phyloP scores from a whole-genome alignment of 345 rosid species.

The Acer saccharum region DNA sequence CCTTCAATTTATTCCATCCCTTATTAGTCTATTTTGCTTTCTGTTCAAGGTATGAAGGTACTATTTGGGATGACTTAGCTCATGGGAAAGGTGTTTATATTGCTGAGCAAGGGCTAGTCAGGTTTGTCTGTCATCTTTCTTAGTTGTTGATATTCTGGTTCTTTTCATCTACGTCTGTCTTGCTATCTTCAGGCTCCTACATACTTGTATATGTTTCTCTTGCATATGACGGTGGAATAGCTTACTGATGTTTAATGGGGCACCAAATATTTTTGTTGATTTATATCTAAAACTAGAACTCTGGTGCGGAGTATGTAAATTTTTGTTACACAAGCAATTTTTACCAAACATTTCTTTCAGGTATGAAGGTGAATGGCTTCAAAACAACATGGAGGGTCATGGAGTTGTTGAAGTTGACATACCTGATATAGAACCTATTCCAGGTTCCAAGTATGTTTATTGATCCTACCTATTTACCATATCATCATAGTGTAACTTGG shows the following conservation, averaged over 20 bases:
- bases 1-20: background rate
- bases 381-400: slow-evolving; percentile 83
- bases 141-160: background rate
- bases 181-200: background rate
- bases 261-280: background rate
- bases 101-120: slow-evolving; percentile 79
- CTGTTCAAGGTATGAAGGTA: slow-evolving; percentile 80
- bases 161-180: slow-evolving; percentile 17
- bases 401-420: slow-evolving; percentile 91
- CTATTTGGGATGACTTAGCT: slow-evolving; percentile 96
- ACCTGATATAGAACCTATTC: slow-evolving; percentile 87
- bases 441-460: slow-evolving; percentile 79
- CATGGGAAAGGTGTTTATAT: slow-evolving; percentile 94
- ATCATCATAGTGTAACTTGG: background rate
- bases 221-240: background rate
- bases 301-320: background rate
- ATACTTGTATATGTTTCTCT: background rate
- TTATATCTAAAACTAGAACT: background rate
- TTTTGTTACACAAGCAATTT: background rate
- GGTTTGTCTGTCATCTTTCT: slow-evolving; percentile 40
- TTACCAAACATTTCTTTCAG: slow-evolving; percentile 32
- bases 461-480: slow-evolving; percentile 15
- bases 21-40: slow-evolving; percentile 16
- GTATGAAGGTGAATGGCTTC: slow-evolving; percentile 99
- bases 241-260: background rate